phyloP scores from a whole-genome alignment of 345 rosid genomes.

The Geranium brycei region DNA sequence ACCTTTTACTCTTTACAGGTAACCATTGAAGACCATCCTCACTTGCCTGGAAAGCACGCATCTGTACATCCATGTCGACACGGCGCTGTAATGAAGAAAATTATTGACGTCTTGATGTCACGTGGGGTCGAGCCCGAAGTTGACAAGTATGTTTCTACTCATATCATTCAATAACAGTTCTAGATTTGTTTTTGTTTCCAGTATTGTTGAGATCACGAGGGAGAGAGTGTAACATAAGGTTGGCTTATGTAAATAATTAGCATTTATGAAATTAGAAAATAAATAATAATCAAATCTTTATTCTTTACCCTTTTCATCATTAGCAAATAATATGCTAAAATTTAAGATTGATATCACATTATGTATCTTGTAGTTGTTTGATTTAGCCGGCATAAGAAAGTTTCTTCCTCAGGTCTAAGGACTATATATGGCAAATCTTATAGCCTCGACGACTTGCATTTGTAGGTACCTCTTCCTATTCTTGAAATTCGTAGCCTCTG shows the following conservation, averaged over 20 bases:
- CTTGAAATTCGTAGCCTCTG: constrained; percentile 87
- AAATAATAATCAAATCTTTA: too few species aligned
- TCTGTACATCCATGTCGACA: constrained; percentile 98
- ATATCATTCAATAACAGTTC: not conserved
- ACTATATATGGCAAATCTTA: not conserved
- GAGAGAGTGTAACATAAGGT: too few species aligned
- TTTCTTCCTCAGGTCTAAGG: too few species aligned
- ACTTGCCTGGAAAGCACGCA: constrained; percentile 95
- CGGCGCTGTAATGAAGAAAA: constrained; percentile 99
- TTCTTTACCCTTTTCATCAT: too few species aligned
- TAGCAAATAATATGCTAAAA: too few species aligned
- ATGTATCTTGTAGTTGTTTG: too few species aligned
- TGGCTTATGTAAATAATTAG: too few species aligned
- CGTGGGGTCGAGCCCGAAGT: constrained; percentile 98
- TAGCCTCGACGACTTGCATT: constrained; percentile 4
- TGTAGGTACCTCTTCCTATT: constrained; percentile 81
- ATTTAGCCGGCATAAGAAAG: too few species aligned
- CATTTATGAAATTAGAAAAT: too few species aligned
- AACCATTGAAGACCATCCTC: constrained; percentile 96
- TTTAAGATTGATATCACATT: too few species aligned
- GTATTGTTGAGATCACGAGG: too few species aligned
- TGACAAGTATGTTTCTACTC: constrained; percentile 48
- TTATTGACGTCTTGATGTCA: constrained; percentile 88
- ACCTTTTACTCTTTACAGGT: constrained; percentile 32
- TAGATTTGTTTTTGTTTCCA: too few species aligned